phyloP scores from a whole-genome alignment of 2,329 filamentous ascomycete species.

The Sporothrix sp. region DNA sequence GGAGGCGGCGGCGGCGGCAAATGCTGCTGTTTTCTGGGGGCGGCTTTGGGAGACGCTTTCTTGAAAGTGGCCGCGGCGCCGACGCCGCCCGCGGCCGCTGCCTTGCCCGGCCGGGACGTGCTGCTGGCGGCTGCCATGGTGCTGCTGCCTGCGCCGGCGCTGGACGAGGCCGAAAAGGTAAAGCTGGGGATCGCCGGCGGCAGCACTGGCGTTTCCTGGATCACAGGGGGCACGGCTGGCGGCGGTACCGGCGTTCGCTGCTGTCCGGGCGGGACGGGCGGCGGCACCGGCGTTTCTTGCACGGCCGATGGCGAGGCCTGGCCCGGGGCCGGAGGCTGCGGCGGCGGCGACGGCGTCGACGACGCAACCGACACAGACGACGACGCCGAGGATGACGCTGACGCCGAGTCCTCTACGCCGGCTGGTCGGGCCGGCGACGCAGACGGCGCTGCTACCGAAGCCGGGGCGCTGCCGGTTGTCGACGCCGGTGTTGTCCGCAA shows the following conservation, averaged over 20 bases:
- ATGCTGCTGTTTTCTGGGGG: neutral
- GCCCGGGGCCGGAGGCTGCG: neutral
- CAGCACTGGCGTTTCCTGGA: constrained; percentile 14
- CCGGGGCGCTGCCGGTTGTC: neutral
- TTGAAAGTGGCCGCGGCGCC: neutral
- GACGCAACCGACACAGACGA: neutral
- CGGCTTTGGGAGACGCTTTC: neutral
- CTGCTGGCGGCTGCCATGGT: neutral
- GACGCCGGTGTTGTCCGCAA: neutral
- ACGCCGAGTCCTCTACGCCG: no score
- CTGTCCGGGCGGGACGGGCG: neutral
- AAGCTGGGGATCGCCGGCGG: constrained; percentile 14
- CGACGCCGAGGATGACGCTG: neutral
- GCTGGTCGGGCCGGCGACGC: no score
- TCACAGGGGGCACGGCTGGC: constrained; percentile 1
- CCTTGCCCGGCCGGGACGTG: neutral
- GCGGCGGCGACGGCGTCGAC: neutral
- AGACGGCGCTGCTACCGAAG: neutral
- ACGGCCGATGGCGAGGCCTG: neutral
- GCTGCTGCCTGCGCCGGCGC: neutral
- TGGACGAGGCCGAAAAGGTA: neutral
- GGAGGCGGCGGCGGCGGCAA: neutral
- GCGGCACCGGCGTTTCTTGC: constrained; percentile 7
- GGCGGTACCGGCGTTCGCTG: neutral
- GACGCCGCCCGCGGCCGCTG: neutral